A percentile compares a stretch with the other conserved stretches of the same genome.
Evolutionary conservation across 345 rosid genomes (phyloP).

Genomic region (Kernera saxatilis): DNA sequence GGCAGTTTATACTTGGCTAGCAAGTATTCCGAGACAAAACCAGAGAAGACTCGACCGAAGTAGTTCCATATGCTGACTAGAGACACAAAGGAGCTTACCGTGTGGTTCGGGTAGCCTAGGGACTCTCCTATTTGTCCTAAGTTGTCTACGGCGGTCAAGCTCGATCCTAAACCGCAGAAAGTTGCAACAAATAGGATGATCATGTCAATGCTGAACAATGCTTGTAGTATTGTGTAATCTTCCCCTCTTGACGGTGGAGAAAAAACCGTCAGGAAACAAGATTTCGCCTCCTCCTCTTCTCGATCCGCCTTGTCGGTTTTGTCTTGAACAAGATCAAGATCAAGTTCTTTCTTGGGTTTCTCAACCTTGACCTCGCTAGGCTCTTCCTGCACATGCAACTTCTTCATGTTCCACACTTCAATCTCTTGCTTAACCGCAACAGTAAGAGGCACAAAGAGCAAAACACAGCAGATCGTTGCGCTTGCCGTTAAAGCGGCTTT

Average conservation of each 20-base stretch:
- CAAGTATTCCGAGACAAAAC: slow-evolving; percentile 67
- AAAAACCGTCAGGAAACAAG: slow-evolving; percentile 50
- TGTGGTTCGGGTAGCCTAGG: slow-evolving; percentile 57
- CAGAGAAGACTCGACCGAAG: slow-evolving; percentile 80
- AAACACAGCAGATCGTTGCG: slow-evolving; percentile 37
- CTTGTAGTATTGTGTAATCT: slow-evolving; percentile 86
- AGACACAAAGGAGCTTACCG: slow-evolving; percentile 63
- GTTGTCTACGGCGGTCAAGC: slow-evolving; percentile 82
- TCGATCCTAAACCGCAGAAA: slow-evolving; percentile 66
- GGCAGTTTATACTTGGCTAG: slow-evolving; percentile 57
- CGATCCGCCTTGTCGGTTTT: not conserved
- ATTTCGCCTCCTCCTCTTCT: slow-evolving; percentile 21
- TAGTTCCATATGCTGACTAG: slow-evolving; percentile 89
- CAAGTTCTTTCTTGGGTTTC: slow-evolving; percentile 20
- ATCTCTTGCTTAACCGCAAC: slow-evolving; percentile 61
- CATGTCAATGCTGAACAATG: slow-evolving; percentile 73
- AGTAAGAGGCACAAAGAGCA: slow-evolving; percentile 63
- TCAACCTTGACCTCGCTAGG: slow-evolving; percentile 24
- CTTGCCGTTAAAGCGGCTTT: slow-evolving; percentile 44
- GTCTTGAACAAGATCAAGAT: slow-evolving; percentile 8
- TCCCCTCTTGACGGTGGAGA: slow-evolving; percentile 70
- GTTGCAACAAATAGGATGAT: slow-evolving; percentile 53
- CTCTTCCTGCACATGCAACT: slow-evolving; percentile 24
- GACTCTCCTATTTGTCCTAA: slow-evolving; percentile 91
- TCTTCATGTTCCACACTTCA: slow-evolving; percentile 46